Percentiles rank a stretch among this genome's conserved stretches.
Evolutionary conservation across 441 rosid genomes (phyloP).

Genomic region (Flueggea neowawraea): DNA sequence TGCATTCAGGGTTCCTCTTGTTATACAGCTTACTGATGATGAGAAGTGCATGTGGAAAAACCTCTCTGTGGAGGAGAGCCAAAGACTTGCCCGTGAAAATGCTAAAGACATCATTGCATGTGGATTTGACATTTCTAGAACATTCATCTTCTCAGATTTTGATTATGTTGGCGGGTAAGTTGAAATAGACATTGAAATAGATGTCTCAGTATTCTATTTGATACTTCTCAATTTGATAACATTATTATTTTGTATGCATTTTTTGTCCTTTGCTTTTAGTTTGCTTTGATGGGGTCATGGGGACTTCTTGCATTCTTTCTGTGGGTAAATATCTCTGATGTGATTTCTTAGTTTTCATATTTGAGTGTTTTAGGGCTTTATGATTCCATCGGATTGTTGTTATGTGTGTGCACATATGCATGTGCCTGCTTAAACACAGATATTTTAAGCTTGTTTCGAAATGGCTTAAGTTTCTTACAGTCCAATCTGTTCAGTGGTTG

Average conservation of each 20-base stretch:
- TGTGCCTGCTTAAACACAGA: no score
- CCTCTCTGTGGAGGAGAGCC: conserved; percentile 78
- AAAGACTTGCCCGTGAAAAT: conserved; percentile 88
- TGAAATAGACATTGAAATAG: background rate
- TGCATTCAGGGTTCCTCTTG: conserved; percentile 90
- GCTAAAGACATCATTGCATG: conserved; percentile 95
- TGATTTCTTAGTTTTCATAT: no score
- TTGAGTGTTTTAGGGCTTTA: no score
- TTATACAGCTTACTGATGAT: conserved; percentile 93
- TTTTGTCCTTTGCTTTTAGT: no score
- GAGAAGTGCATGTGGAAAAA: conserved; percentile 94
- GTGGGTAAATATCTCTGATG: background rate
- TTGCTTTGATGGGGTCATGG: background rate
- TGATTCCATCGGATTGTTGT: no score
- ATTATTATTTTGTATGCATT: no score
- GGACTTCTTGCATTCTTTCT: background rate
- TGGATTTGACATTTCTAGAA: conserved; percentile 76
- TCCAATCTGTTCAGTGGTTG: no score
- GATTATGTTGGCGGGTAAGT: conserved; percentile 92
- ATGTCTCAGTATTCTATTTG: background rate
- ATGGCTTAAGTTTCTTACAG: no score
- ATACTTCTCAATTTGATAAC: background rate
- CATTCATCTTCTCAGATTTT: conserved; percentile 88
- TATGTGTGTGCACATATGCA: no score
- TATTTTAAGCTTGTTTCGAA: no score